Evolutionary conservation across 2,329 filamentous ascomycete genomes (phyloP).

Genomic region (Epichloe festucae): DNA sequence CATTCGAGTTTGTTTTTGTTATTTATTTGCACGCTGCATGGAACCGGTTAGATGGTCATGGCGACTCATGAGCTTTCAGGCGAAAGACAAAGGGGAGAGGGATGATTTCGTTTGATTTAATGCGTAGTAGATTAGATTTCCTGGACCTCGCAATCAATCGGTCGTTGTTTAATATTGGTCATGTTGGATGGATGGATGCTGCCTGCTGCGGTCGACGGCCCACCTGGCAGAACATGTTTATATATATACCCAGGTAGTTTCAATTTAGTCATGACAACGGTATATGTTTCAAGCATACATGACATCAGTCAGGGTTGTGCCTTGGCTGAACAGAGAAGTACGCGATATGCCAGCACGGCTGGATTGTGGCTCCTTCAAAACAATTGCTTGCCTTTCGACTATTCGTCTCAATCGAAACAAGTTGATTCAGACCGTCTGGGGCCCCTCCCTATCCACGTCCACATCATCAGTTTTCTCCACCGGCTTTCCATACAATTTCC

Average conservation of each 20-base stretch:
- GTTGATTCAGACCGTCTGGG: no score
- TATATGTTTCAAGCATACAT: no score
- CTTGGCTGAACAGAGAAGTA: no score
- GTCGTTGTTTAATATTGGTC: neutral
- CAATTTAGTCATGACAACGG: neutral
- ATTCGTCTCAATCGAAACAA: no score
- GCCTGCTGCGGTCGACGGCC: neutral
- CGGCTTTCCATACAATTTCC: neutral
- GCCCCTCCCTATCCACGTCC: no score
- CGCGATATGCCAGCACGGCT: no score
- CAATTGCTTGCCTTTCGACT: no score
- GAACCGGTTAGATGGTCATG: neutral
- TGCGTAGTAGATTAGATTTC: neutral
- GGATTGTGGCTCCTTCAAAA: no score
- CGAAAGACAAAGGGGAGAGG: neutral
- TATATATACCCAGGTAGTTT: neutral
- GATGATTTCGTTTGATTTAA: neutral
- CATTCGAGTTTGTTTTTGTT: no score
- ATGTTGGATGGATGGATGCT: neutral
- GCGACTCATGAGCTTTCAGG: neutral
- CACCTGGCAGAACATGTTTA: neutral
- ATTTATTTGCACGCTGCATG: no score
- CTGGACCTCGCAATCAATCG: neutral
- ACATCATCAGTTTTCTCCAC: neutral
- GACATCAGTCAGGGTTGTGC: no score